Percentiles rank a stretch among this genome's conserved stretches.
phyloP scores from a whole-genome alignment of 495 filamentous ascomycete species.

The Trichocladium antarcticum region DNA sequence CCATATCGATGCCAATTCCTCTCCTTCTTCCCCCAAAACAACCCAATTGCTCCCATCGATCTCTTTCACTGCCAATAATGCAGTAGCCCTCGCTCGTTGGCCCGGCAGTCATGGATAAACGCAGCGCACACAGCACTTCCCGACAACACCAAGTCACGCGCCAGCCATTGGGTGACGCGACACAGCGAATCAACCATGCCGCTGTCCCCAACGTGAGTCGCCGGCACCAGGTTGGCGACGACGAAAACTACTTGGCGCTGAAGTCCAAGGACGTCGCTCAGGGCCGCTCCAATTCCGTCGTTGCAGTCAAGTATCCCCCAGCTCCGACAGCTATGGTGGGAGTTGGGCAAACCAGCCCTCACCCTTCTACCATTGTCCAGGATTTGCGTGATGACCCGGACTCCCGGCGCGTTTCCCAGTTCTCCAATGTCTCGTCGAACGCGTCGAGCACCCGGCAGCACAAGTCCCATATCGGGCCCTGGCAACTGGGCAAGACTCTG shows the following conservation, averaged over 20 bases:
- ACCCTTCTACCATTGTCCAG: constrained; percentile 16
- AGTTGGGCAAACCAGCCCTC: neutral
- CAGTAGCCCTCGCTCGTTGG: constrained; percentile 2
- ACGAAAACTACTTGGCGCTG: constrained; percentile 7
- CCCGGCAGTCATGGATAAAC: constrained; percentile 27
- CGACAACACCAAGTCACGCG: constrained; percentile 26
- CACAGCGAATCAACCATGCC: constrained; percentile 34
- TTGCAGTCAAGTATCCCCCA: neutral
- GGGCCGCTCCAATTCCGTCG: constrained; percentile 10
- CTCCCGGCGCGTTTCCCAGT: constrained; percentile 58
- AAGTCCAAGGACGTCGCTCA: constrained; percentile 13
- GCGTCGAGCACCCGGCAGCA: constrained; percentile 39
- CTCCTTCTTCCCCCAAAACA: neutral
- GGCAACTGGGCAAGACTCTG: constrained; percentile 77
- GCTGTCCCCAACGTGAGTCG: constrained; percentile 15
- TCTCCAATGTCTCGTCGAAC: constrained; percentile 55
- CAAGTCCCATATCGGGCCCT: constrained; percentile 77
- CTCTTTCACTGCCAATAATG: constrained; percentile 7
- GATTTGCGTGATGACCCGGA: constrained; percentile 35
- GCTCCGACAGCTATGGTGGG: constrained; percentile 1
- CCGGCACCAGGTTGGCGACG: constrained; percentile 7
- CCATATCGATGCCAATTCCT: neutral
- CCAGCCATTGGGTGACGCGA: constrained; percentile 39
- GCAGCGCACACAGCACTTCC: constrained; percentile 14
- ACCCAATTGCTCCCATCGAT: neutral